These are phyloP conservation scores for Coemansia reversa DNA, from an alignment of 192 early-diverging fungal genomes.

Conservation along the genomic window DNA sequence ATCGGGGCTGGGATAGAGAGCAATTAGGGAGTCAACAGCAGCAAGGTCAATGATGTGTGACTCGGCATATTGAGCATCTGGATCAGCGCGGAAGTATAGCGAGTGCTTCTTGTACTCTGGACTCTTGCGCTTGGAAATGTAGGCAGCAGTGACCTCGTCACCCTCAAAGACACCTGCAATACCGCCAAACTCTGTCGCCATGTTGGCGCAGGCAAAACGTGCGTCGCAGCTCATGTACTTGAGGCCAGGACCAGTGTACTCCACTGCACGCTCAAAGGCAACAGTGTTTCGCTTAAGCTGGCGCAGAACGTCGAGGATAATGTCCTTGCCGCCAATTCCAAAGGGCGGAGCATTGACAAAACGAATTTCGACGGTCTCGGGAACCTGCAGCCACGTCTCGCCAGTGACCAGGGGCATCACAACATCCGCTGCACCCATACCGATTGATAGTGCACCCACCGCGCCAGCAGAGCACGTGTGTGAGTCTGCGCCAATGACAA, in stretches of 20 bases:
- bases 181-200: constrained; percentile 84
- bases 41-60: constrained; percentile 72
- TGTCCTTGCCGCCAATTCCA: constrained; percentile 80
- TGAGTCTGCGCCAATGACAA: constrained; percentile 80
- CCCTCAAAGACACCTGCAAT: constrained; percentile 82
- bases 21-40: constrained; percentile 67
- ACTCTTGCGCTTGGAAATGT: constrained; percentile 71
- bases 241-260: constrained; percentile 73
- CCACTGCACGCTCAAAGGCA: constrained; percentile 75
- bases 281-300: constrained; percentile 83
- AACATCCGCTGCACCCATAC: constrained; percentile 79
- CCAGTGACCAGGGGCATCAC: constrained; percentile 81
- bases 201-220: constrained; percentile 78
- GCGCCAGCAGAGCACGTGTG: constrained; percentile 80
- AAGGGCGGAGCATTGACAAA: constrained; percentile 71
- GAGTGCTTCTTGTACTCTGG: constrained; percentile 66
- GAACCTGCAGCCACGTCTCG: constrained; percentile 81
- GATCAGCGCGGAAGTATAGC: constrained; percentile 72
- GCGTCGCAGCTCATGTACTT: constrained; percentile 82
- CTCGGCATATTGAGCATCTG: constrained; percentile 76
- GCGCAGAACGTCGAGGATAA: constrained; percentile 75
- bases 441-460: constrained; percentile 76
- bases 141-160: constrained; percentile 72
- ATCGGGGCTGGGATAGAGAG: constrained; percentile 73
- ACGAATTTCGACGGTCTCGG: constrained; percentile 76